Evolutionary conservation across 768 basidiomycete genomes (phyloP).

Genomic region (Podaxis carcinomalis): DNA sequence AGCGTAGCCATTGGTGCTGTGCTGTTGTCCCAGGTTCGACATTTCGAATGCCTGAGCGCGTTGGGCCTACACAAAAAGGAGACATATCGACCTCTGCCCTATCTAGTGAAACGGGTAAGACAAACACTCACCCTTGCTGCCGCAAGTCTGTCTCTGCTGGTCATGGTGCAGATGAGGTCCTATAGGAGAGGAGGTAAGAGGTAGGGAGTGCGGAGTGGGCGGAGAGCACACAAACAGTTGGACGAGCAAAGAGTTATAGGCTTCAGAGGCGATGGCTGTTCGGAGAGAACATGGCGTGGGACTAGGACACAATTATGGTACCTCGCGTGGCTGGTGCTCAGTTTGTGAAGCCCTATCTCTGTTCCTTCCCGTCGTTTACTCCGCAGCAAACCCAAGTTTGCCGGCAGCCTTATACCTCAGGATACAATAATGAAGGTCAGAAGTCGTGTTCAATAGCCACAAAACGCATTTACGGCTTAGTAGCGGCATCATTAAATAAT

Average conservation of each 20-base stretch:
- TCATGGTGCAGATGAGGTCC: not conserved
- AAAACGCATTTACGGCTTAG: not conserved
- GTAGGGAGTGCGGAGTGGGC: not conserved
- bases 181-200: not conserved
- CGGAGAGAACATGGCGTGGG: not conserved
- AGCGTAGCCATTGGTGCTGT: slow-evolving; percentile 15
- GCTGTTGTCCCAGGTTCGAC: slow-evolving; percentile 18
- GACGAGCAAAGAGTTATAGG: not conserved
- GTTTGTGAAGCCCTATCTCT: not conserved
- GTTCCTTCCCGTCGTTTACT: not conserved
- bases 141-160: slow-evolving; percentile 9
- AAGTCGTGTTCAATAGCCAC: not conserved
- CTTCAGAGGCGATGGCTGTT: not conserved
- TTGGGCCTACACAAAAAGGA: slow-evolving; percentile 25
- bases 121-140: not conserved
- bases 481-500: not conserved
- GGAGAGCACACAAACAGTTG: not conserved
- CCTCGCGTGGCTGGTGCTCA: not conserved
- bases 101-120: not conserved
- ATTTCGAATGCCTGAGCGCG: slow-evolving; percentile 31
- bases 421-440: not conserved
- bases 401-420: not conserved
- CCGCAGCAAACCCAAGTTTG: not conserved
- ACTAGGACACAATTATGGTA: not conserved
- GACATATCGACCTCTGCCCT: not conserved